phyloP scores from a whole-genome alignment of 768 basidiomycete species.

The Rhizopogon vulgaris region DNA sequence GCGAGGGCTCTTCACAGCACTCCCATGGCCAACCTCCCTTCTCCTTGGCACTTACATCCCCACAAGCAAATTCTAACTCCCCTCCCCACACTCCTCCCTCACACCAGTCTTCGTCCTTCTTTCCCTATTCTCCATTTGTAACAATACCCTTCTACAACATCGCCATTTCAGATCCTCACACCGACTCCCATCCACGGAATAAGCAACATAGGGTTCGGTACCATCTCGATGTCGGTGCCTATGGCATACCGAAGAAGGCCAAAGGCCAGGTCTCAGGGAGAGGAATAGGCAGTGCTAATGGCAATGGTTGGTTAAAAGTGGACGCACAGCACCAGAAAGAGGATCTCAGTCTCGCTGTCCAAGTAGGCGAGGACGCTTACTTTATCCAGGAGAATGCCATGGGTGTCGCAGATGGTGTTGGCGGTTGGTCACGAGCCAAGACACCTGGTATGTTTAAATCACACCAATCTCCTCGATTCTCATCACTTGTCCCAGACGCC shows the following conservation, averaged over 20 bases:
- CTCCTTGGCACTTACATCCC: conserved; percentile 37
- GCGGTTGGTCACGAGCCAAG: conserved; percentile 68
- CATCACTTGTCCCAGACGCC: conserved; percentile 9
- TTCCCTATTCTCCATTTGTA: conserved; percentile 31
- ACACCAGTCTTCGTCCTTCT: conserved; percentile 26
- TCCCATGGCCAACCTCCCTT: conserved; percentile 28
- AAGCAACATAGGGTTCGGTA: conserved; percentile 32
- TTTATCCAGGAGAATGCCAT: conserved; percentile 79
- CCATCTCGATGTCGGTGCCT: conserved; percentile 72
- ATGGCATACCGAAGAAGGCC: conserved; percentile 70
- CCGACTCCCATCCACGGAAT: conserved; percentile 21
- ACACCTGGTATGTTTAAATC: conserved; percentile 25
- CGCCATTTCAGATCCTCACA: conserved; percentile 16
- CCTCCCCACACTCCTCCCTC: conserved; percentile 22
- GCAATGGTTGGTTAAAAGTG: conserved; percentile 22
- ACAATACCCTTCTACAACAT: conserved; percentile 23
- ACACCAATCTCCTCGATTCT: neutral
- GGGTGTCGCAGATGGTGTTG: conserved; percentile 94
- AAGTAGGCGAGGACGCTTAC: conserved; percentile 92
- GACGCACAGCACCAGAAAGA: conserved; percentile 22
- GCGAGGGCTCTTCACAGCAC: conserved; percentile 36
- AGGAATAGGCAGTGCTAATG: conserved; percentile 6
- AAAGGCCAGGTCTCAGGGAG: conserved; percentile 22
- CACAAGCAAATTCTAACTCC: conserved; percentile 29
- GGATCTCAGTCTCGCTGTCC: conserved; percentile 49